Percentiles rank a stretch among this genome's conserved stretches.
Conservation (phyloP, 768 basidiomycete species). For the Chalciporus chontae region DNA sequence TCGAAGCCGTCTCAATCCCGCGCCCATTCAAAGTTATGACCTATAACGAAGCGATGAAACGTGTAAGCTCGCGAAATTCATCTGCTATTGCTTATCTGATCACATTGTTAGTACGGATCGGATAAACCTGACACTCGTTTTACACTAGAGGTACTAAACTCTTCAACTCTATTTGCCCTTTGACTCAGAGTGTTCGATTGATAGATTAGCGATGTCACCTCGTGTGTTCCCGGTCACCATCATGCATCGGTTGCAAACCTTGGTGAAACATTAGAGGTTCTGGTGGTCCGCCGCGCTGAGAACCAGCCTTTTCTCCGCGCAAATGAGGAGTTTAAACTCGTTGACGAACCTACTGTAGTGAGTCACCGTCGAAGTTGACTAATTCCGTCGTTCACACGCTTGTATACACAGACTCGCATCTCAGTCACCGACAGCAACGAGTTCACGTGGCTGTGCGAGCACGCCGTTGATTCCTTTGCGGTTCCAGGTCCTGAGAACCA, state of each 20-base stretch:
- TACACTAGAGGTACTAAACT: slow-evolving; percentile 68
- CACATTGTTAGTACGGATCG: slow-evolving; percentile 69
- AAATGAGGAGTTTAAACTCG: slow-evolving; percentile 11
- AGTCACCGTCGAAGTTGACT: slow-evolving; percentile 6
- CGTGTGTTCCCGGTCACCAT: slow-evolving; percentile 27
- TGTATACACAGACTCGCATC: slow-evolving; percentile 44
- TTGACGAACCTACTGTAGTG: slow-evolving; percentile 26
- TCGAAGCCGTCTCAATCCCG: slow-evolving; percentile 61
- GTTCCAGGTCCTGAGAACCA: slow-evolving; percentile 25
- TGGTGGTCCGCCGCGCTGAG: slow-evolving; percentile 32
- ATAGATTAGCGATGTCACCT: slow-evolving; percentile 35
- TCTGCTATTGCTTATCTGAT: slow-evolving; percentile 7
- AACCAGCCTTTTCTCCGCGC: slow-evolving; percentile 27
- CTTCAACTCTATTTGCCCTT: slow-evolving; percentile 1
- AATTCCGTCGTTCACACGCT: slow-evolving; percentile 7
- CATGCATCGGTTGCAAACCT: slow-evolving; percentile 21
- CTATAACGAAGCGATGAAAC: slow-evolving; percentile 87
- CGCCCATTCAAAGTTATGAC: slow-evolving; percentile 76
- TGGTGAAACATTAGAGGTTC: slow-evolving; percentile 30
- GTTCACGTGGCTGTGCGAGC: slow-evolving; percentile 45
- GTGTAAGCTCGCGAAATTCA: slow-evolving; percentile 44
- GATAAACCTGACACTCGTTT: slow-evolving; percentile 95
- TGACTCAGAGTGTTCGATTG: slow-evolving; percentile 11
- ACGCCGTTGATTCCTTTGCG: slow-evolving; percentile 27
- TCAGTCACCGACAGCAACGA: slow-evolving; percentile 44